Conservation (phyloP, 208 protist species). For the Plasmodiophora brassicae region DNA sequence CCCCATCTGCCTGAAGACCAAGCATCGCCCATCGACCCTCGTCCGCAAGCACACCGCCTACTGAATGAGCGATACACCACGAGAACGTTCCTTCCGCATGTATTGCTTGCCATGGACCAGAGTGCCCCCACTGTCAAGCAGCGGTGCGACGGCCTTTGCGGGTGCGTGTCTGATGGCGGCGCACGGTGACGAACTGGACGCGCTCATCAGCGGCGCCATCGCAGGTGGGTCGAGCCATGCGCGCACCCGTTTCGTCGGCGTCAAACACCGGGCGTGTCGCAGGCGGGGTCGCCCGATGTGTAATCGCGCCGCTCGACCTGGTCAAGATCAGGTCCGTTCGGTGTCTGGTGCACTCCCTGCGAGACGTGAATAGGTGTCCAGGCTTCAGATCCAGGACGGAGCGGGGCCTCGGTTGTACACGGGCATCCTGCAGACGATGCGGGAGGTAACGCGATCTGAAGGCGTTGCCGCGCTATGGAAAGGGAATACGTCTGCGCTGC, state of each 20-base stretch:
- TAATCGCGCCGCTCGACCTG: neutral
- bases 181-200: conserved; percentile 6
- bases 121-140: too few relatives aligned
- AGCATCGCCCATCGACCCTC: neutral
- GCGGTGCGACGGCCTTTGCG: too few relatives aligned
- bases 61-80: too few relatives aligned
- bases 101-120: too few relatives aligned
- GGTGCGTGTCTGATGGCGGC: too few relatives aligned
- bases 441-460: neutral
- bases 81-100: too few relatives aligned
- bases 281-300: neutral
- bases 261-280: neutral
- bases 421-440: neutral
- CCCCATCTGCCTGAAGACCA: neutral
- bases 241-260: neutral
- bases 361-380: neutral
- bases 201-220: neutral
- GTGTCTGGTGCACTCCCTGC: neutral
- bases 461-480: neutral
- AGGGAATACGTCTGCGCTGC: neutral
- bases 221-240: neutral
- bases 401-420: neutral
- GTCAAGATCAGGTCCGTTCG: neutral
- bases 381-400: conserved; percentile 9
- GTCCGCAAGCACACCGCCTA: neutral